Evolutionary conservation across 169 alveolate species (phyloP), one percentile per base, ranked within the genome.

Genomic region (Eimeria praecox): DNA sequence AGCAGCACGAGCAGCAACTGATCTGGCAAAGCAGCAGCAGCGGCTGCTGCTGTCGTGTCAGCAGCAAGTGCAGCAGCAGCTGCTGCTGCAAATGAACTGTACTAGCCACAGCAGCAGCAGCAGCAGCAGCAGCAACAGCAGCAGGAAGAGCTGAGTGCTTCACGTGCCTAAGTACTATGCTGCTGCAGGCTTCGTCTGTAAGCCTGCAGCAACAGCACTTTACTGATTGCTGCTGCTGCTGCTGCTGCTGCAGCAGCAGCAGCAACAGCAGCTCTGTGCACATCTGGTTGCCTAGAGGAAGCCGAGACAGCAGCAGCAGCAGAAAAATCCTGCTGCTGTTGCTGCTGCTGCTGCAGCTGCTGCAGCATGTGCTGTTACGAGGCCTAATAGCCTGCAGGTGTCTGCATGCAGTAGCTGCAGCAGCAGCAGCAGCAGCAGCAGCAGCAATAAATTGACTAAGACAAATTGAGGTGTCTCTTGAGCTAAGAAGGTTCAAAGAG

Each of bases 121-220:
- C 87, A 77, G 56, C 56, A 22, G 64, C 87, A 40, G 87, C 87
- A 40, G 87, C 87, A 40, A 35, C 87, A 77, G 87, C 62, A 40
- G 59, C 87, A 40, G 62, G 10, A 40, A 40, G 20, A 40, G 87
- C 56, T 24, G 8, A 22, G 35, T n/a, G 87, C 62, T 77, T 56
- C 62, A 40, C 3, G 56, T 44, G 56, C 18, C 87, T 77, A 46
- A 16, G 10, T 0, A 8, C 30, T 30, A 30, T 35, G 80, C 80
- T 69, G 42, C 14, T 8, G 80, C 8, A 12, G 42, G 46, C 80
- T 69, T 18, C 66, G 8, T 5, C 66, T 9, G 27, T 27, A 56
- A 2, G 66, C 2, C 66, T 27, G 66, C 66, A 59, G 69, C 69
- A 59, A n/a, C 82, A 71, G 82, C 46, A 71, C 14, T 22, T 30